phyloP scores from a whole-genome alignment of 805 yeast genomes.

The Lipomyces yamanashiensis region DNA sequence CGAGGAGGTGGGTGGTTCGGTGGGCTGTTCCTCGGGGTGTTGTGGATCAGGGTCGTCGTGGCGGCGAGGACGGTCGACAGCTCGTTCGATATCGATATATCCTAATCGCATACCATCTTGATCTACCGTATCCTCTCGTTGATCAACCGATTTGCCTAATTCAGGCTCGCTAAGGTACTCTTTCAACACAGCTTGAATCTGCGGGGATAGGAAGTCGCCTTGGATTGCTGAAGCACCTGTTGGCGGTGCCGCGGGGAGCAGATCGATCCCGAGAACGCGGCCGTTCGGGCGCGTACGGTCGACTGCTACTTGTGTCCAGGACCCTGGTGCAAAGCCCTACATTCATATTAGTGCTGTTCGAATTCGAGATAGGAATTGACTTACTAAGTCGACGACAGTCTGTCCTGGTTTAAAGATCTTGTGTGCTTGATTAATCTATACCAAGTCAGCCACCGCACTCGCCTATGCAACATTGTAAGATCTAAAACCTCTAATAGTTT shows the following conservation, averaged over 20 bases:
- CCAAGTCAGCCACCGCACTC: background rate
- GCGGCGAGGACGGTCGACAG: background rate
- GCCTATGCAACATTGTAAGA: background rate
- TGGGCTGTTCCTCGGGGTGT: background rate
- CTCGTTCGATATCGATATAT: slow-evolving; percentile 40
- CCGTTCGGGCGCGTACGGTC: slow-evolving; percentile 57
- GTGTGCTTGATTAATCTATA: slow-evolving; percentile 65
- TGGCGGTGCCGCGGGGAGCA: slow-evolving; percentile 80
- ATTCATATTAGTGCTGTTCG: background rate
- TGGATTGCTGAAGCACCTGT: slow-evolving; percentile 78
- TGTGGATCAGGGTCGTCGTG: background rate
- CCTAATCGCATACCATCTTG: slow-evolving; percentile 23
- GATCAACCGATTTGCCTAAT: slow-evolving; percentile 37
- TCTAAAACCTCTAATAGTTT: slow-evolving; percentile 59
- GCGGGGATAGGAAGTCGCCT: slow-evolving; percentile 77
- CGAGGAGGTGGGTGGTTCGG: background rate
- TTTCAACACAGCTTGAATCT: slow-evolving; percentile 62
- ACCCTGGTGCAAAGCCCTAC: slow-evolving; percentile 84
- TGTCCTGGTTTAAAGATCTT: slow-evolving; percentile 59
- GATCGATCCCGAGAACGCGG: slow-evolving; percentile 77
- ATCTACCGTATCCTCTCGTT: slow-evolving; percentile 4
- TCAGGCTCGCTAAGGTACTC: slow-evolving; percentile 52
- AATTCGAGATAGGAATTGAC: background rate
- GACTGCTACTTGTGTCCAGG: slow-evolving; percentile 87
- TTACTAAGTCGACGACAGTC: slow-evolving; percentile 76